phyloP scores from a whole-genome alignment of 805 yeast genomes.

The Tetrapisispora fleetii region DNA sequence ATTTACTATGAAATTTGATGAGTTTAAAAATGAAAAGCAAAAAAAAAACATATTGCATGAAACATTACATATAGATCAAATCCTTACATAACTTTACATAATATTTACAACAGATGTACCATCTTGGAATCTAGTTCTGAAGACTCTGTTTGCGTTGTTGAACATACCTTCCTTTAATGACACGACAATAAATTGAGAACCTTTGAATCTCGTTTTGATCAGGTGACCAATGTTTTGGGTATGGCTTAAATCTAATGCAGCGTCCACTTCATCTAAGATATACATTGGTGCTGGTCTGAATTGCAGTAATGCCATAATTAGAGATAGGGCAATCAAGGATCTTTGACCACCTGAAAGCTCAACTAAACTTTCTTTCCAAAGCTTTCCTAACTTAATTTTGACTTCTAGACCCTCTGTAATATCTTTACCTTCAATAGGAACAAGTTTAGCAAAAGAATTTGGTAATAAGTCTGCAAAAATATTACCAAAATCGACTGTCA shows the following conservation, averaged over 20 bases:
- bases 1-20: no score
- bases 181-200: conserved; percentile 93
- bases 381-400: conserved; percentile 76
- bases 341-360: conserved; percentile 97
- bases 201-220: conserved; percentile 89
- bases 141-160: conserved; percentile 90
- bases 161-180: conserved; percentile 97
- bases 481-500: conserved; percentile 78
- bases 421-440: conserved; percentile 68
- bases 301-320: conserved; percentile 84
- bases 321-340: conserved; percentile 83
- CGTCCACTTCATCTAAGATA: conserved; percentile 95
- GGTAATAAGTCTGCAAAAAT: conserved; percentile 85
- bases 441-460: conserved; percentile 81
- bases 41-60: no score
- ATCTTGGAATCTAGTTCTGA: conserved; percentile 88
- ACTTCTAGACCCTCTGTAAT: conserved; percentile 88
- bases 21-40: no score
- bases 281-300: conserved; percentile 99
- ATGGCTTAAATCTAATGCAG: conserved; percentile 93
- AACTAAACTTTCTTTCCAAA: conserved; percentile 92
- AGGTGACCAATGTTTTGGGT: conserved; percentile 96
- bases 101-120: conserved; percentile 89
- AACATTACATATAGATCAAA: background rate
- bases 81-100: conserved; percentile 30